Conservation (phyloP, 257 asterid genomes). For the Plantago ovata region DNA sequence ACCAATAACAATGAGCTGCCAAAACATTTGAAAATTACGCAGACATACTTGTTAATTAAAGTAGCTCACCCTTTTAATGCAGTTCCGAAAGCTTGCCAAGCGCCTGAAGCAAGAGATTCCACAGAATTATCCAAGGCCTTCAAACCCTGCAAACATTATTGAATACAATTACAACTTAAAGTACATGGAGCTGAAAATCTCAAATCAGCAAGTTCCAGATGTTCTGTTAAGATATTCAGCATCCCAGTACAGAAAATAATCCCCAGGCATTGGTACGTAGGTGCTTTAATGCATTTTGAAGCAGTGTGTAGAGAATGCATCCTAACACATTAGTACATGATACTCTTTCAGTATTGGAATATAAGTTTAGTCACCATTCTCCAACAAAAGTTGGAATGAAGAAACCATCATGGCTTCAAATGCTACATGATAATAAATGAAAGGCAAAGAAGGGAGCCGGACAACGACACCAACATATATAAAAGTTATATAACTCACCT, state of each 20-base stretch:
- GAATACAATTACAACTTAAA: conserved; percentile 11
- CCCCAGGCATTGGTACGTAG: background rate
- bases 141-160: conserved; percentile 64
- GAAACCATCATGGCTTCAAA: conserved; percentile 17
- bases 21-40: conserved; percentile 1
- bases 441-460: no score
- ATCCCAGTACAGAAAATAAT: background rate
- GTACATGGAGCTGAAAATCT: background rate
- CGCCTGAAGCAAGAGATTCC: conserved; percentile 89
- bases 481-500: conserved; percentile 44
- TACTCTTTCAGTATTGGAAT: no score
- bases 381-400: background rate
- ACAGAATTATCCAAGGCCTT: conserved; percentile 76
- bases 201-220: background rate
- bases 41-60: conserved; percentile 52
- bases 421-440: conserved; percentile 1
- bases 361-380: no score
- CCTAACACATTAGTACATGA: no score
- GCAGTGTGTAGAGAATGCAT: no score
- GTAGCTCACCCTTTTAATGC: conserved; percentile 85
- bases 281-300: no score
- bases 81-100: conserved; percentile 96
- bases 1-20: background rate
- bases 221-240: conserved; percentile 2
- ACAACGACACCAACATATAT: no score